Evolutionary conservation across 345 rosid genomes (phyloP), one percentile per base, ranked within the genome.

Genomic region (Populus simonii): DNA sequence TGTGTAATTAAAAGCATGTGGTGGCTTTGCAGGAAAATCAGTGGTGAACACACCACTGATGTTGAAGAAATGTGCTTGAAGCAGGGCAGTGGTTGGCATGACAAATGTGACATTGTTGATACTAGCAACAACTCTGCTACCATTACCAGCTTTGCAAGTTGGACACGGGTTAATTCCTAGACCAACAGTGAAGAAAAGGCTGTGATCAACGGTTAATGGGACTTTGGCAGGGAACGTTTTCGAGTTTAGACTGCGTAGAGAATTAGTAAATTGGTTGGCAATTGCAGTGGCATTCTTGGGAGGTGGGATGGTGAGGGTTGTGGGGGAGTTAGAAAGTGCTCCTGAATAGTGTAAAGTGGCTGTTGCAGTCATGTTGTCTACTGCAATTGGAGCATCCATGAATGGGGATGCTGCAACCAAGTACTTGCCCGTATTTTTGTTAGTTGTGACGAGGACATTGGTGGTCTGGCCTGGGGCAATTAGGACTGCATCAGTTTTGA

Each of bases 401-500:
- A 88, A 91, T 1, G 91, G 88, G 43, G 92, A 71, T 45, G 91
- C 92, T 3, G 89, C 85, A 67, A 92, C 87, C 71, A 88, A 83
- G 84, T 92, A 92, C 1, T 91, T 86, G 81, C 89, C 88, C 1
- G 93, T 74, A 4, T 84, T 82, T 53, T 85, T 85, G 66, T 82
- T 77, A 1, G 97, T 87, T 0, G 86, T 83, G 76, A 92, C 68
- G 35, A 92, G 87, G 11, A 88, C 93, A 66, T 92, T 90, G 6
- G 92, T 90, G 66, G 94, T 91, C 68, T 91, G 94, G 25, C 94
- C 94, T 0, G 94, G 92, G 43, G 89, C 84, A 16, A 91, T 67
- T 15, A 89, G 68, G 22, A 91, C 81, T 17, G 91, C 85, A 62
- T 84, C 83, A 7, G 88, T 88, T 27, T 73, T 77, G 78, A 91